Base-by-base conservation (phyloP, 495 filamentous ascomycete species). In the Neurospora cerealis region DNA sequence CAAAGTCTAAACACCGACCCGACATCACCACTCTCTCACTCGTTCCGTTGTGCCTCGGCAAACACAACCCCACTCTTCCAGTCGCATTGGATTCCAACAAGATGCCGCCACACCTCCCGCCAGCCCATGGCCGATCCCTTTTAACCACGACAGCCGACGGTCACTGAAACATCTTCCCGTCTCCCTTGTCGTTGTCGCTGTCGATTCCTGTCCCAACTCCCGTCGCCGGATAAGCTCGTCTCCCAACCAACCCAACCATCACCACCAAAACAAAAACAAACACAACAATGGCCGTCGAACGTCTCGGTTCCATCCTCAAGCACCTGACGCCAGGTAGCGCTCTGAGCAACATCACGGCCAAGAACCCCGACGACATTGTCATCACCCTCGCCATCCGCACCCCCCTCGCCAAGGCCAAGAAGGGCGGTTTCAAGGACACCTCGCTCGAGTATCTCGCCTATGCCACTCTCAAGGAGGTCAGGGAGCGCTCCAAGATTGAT, bases 311-410 rank as follows among this genome's bases (percentile, higher is more conserved):
- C 41, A 92, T 98, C 75, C 86, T 97, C 79, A 94, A 89, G 85
- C 95, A 98, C 80, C 86, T 98, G 77, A 90, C 91, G 73, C 92
- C 92, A 21, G 86, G 84, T 73, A 91, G 85, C 74, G 88, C 90
- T 73, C 76, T 98, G 70, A 86, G 54, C 62, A 71, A 70, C 77
- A 98, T 95, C 82, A 96, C 93, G 28, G 91, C 93, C 73, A 95
- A 98, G 86, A 96, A 95, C 81, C 89, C 95, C 73, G 96, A 99
- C 83, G 96, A 99, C 87, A 87, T 98, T 21, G 96, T 99, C 75
- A 96, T 99, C 76, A 96, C 93, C 19, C 86, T 93, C 66, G 92
- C 92, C 8, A 83, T 94, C 76, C 90, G 93, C 39, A 95, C 93
- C 9, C 92, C 93, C 0, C 85, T 96, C 72, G 86, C 91, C 74